Evolutionary conservation across 176 grass and related monocot species (phyloP).

Genomic region (Triticum dicoccoides): DNA sequence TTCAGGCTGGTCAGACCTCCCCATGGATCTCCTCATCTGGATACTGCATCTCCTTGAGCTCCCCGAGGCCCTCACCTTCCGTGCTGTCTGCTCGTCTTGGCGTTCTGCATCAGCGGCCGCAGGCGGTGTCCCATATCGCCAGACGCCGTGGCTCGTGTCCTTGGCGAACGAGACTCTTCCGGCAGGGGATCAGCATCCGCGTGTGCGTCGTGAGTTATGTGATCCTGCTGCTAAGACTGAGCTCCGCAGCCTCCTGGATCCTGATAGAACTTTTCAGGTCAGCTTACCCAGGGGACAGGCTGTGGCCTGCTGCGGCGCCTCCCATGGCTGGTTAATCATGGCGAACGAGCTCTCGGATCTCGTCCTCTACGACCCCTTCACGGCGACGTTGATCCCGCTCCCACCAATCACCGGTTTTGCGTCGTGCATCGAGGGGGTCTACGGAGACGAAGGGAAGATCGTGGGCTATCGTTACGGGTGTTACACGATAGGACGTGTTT

Average conservation of each 20-base stretch:
- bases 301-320: background rate
- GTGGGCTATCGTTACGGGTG: background rate
- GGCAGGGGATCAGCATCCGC: background rate
- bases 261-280: background rate
- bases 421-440: background rate
- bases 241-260: background rate
- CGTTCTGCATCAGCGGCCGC: background rate
- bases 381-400: background rate
- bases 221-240: background rate
- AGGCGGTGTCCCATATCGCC: background rate
- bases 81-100: background rate
- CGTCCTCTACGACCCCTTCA: background rate
- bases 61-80: background rate
- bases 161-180: background rate
- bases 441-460: background rate
- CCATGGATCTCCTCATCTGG: background rate
- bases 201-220: background rate
- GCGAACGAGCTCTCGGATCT: background rate
- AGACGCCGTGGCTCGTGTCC: background rate
- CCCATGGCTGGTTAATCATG: background rate
- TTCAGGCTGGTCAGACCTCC: background rate
- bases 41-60: background rate
- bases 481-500: background rate
- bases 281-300: background rate
- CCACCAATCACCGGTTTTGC: background rate